Base-by-base conservation (phyloP, 768 basidiomycete species). In the Hypsizygus marmoreus region DNA sequence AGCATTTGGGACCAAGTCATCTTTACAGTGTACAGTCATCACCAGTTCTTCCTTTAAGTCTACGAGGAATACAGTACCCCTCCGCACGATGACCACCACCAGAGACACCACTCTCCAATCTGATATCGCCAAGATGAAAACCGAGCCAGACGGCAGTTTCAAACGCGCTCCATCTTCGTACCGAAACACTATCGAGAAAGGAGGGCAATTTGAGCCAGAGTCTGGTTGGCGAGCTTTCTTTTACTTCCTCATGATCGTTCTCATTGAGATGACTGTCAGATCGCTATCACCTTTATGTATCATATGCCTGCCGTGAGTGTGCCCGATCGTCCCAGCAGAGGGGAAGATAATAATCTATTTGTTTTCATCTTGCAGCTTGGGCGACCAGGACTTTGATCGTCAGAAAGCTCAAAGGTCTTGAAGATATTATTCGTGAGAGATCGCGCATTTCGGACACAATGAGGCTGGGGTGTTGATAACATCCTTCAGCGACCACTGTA, bases 281-380 rank as follows among this genome's bases (percentile, higher is more conserved):
- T 44, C 84, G 95, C 38, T 97, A 97, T 61, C 88, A 89, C 56
- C 88, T 95, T 53, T 95, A 91, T 58, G 89, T 97, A 45, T 88
- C 87, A 3, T 81, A 82, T 53, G 81, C 86, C 4, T 97, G 93
- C 57, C 92, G 88, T 91, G 49, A 60, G 84, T 57, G 55, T 36
- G 29, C 30, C 36, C 17, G 22, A 17, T 47, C 26, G 4, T 14
- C 37, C n/a, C 13, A 17, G 11, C 25, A 8, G 17, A 20, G 14
- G 3, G 11, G 12, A 14, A 13, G 53, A 16, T 12, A 16, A 24
- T 24, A 4, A 10, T 22, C 23, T 23, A 32, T 19, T n/a, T 35
- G 11, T 9, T 33, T 20, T 42, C 23, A 45, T 23, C n/a, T 9
- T 47, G 16, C 37, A 88, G 88, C 95, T 6, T 98, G 94, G 95